These are phyloP conservation scores for Fusarium sp. DNA, from an alignment of 2,329 filamentous ascomycete species.

Conservation along the genomic window DNA sequence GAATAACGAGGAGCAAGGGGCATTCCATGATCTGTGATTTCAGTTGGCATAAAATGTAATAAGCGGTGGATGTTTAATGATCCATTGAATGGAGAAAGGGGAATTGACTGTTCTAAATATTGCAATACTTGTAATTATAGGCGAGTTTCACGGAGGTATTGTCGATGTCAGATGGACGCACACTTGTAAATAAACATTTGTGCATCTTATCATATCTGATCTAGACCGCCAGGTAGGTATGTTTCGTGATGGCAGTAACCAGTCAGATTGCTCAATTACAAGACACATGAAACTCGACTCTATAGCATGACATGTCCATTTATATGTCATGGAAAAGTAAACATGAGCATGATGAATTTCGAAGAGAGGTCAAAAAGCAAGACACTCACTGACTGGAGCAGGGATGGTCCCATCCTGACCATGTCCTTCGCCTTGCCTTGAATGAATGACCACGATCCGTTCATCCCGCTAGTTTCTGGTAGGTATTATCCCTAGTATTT, in stretches of 20 bases:
- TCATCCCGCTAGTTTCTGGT: slow-evolving; percentile 28
- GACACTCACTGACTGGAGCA: slow-evolving; percentile 1
- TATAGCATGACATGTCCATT: slow-evolving; percentile 10
- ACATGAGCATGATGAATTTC: not conserved
- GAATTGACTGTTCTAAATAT: slow-evolving; percentile 1
- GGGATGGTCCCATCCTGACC: slow-evolving; percentile 17
- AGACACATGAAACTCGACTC: slow-evolving; percentile 6
- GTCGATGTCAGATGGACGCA: not conserved
- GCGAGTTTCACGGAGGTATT: not conserved
- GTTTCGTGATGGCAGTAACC: slow-evolving; percentile 9
- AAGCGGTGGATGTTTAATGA: slow-evolving; percentile 21
- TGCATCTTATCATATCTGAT: slow-evolving; percentile 23
- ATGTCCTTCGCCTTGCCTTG: slow-evolving; percentile 5
- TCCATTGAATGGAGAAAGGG: slow-evolving; percentile 12
- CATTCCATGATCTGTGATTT: slow-evolving; percentile 15
- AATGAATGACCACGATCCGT: slow-evolving; percentile 25
- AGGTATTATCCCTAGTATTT: slow-evolving; percentile 15
- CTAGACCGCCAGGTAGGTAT: slow-evolving; percentile 15
- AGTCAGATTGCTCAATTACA: slow-evolving; percentile 28
- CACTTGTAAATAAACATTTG: slow-evolving; percentile 1
- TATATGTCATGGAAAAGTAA: not conserved
- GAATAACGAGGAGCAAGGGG: slow-evolving; percentile 15
- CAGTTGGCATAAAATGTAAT: slow-evolving; percentile 38
- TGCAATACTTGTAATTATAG: not conserved
- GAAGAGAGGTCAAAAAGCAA: not conserved